Base-by-base conservation (phyloP, 768 basidiomycete species). In the Boletus sp. region DNA sequence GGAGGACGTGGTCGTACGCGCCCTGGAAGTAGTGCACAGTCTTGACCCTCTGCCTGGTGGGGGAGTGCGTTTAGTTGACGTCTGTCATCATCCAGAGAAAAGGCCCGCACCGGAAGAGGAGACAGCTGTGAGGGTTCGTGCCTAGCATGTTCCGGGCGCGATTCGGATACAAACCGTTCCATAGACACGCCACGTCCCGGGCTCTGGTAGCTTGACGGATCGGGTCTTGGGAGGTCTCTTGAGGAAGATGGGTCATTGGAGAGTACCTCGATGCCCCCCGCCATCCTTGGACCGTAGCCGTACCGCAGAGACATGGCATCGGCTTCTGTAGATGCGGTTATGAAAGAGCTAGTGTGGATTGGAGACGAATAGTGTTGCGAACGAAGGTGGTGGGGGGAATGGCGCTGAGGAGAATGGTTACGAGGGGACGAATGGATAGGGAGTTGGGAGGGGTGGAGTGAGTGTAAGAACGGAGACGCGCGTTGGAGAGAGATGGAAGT, bases 231-330 rank as follows among this genome's bases (percentile, higher is more conserved):
- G 4, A 42, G 19, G 35, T 63, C 58, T 40, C 51, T 56, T 19
- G 30, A 13, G 32, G 65, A 9, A 37, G 58, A 14, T 0, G 55
- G 19, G 35, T 70, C 61, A 5, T 19, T 50, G 41, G 63, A 59
- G 39, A 65, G 55, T 3, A 68, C 47, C 29, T 63, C 40, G 35
- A 70, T 58, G 19, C 68, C 68, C 2, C 68, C 68, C 7, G 65
- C 65, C 67, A 65, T 68, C 50, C 51, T 70, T 39, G 65, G 65
- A 29, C 61, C 65, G 29, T 56, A 27, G 13, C 53, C 50, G 50
- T 58, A 64, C 5, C 58, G 58, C 0, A 67, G 65, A 25, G 64
- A 57, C 58, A 64, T 54, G 48, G 35, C 2, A 9, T 49, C 53
- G 27, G 47, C 3, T 17, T 59, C 57, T 21, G 46, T 11, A 19